phyloP scores from a whole-genome alignment of 2,329 filamentous ascomycete genomes.

The Cryphonectria carpinicola region DNA sequence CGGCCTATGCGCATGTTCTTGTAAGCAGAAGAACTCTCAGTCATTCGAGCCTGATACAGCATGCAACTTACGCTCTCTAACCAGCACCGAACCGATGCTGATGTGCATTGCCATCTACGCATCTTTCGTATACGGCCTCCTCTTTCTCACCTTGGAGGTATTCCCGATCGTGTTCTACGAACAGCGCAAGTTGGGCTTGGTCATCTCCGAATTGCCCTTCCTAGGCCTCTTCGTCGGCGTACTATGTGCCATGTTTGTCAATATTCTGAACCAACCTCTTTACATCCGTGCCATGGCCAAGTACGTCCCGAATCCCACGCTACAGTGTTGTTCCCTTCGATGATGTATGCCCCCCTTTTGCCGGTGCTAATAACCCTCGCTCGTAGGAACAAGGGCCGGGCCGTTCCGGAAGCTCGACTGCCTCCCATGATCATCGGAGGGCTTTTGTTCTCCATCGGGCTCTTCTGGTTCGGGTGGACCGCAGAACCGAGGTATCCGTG shows the following conservation, averaged over 20 bases:
- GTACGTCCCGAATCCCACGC: neutral
- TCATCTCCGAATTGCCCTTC: constrained; percentile 50
- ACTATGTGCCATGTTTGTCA: constrained; percentile 43
- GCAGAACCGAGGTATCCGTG: constrained; percentile 27
- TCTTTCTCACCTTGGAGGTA: constrained; percentile 51
- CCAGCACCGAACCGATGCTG: constrained; percentile 49
- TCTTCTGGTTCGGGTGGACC: constrained; percentile 41
- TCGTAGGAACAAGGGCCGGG: constrained; percentile 38
- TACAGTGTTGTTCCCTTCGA: neutral
- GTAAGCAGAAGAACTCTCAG: neutral
- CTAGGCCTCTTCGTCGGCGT: constrained; percentile 50
- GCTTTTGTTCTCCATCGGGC: constrained; percentile 44
- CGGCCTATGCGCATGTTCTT: constrained; percentile 49
- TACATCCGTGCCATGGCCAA: constrained; percentile 44
- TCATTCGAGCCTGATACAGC: neutral
- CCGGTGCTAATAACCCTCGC: neutral
- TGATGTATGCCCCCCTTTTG: neutral
- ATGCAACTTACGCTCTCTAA: neutral
- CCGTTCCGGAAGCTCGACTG: constrained; percentile 45
- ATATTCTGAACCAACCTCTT: constrained; percentile 44
- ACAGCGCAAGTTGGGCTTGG: constrained; percentile 45
- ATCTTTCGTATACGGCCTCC: constrained; percentile 49
- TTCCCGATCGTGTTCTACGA: constrained; percentile 52
- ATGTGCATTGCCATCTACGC: constrained; percentile 48
- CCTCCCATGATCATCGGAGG: constrained; percentile 51